Conservation (phyloP, 2,329 filamentous ascomycete species). For the Teratosphaeria zuluensis region DNA sequence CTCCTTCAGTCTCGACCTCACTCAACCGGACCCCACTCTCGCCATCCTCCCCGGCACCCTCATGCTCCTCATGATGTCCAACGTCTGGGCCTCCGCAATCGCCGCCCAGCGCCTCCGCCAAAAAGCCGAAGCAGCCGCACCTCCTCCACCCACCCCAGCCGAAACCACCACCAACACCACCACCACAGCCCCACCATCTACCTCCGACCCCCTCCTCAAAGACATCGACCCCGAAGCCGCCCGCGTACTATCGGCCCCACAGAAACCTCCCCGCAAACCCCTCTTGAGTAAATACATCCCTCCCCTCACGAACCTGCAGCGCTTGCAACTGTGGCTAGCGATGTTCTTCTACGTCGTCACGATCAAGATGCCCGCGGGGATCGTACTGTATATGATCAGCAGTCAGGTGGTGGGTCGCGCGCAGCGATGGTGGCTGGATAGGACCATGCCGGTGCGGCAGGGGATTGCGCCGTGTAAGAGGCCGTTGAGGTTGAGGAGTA, state of each 20-base stretch:
- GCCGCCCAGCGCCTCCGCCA: background rate
- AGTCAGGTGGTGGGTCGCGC: constrained; percentile 10
- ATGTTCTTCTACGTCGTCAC: constrained; percentile 11
- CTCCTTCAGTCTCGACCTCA: constrained; percentile 6
- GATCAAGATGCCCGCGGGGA: constrained; percentile 28
- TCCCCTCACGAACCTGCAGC: background rate
- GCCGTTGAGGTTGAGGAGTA: constrained; percentile 16
- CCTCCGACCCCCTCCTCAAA: too few species aligned
- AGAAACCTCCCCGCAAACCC: background rate
- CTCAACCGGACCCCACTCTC: constrained; percentile 4
- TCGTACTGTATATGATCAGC: constrained; percentile 32
- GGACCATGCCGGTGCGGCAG: constrained; percentile 14
- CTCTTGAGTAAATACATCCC: background rate
- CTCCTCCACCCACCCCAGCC: background rate
- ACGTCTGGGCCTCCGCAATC: background rate
- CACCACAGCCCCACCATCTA: background rate
- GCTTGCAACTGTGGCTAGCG: background rate
- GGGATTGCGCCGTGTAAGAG: constrained; percentile 17
- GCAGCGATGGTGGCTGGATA: constrained; percentile 16
- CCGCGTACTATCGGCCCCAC: too few species aligned
- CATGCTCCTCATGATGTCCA: constrained; percentile 3
- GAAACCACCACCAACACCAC: background rate
- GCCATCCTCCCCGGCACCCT: constrained; percentile 9
- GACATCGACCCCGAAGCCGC: too few species aligned
- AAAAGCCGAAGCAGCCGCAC: background rate